Evolutionary conservation across 805 yeast species (phyloP), one percentile per base, ranked within the genome.

Genomic region (Ogataea paraovalis): DNA sequence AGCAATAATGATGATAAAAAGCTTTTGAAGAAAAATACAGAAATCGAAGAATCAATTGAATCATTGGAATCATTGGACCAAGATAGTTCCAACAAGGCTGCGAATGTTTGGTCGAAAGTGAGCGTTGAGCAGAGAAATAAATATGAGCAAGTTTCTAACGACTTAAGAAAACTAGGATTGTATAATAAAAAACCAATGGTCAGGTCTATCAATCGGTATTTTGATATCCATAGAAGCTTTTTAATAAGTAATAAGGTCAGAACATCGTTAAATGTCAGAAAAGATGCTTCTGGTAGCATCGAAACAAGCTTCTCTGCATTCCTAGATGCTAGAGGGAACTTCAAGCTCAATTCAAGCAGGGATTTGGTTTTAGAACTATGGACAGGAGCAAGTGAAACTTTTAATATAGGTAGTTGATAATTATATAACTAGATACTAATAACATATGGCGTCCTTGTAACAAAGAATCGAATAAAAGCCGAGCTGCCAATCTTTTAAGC

Each of bases 71-170:
- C 47, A 5, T n/a, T 43, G 36, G 22, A 44, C 4, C 45, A 40
- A 19, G 47, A 45, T n/a, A 21, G 33, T 16, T 33, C 41, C 13
- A 18, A n/a, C 14, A 28, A 50, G 32, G 46, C 41, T 6, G 7
- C 27, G 9, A 46, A 46, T 21, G 54, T 55, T 10, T 60, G 66
- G 66, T 48, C 55, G 10, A 47, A 49, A 16, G 57, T 56, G 14
- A 63, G 66, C 43, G 44, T 64, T 9, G 57, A 57, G 28, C 58
- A 58, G 33, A 46, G 64, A 30, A 59, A 60, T 28, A 49, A 45
- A 44, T 61, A 62, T 43, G 69, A 63, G 39, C 51, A 52, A 28
- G 58, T 65, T 2, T 54, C 66, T 8, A 59, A 58, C 40, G 63
- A 64, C 36, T 46, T 65, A 25, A 49, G 67, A n/a, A 63, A 56